Evolutionary conservation across 208 protist species (phyloP).

Genomic region (Leishmania aethiopica): DNA sequence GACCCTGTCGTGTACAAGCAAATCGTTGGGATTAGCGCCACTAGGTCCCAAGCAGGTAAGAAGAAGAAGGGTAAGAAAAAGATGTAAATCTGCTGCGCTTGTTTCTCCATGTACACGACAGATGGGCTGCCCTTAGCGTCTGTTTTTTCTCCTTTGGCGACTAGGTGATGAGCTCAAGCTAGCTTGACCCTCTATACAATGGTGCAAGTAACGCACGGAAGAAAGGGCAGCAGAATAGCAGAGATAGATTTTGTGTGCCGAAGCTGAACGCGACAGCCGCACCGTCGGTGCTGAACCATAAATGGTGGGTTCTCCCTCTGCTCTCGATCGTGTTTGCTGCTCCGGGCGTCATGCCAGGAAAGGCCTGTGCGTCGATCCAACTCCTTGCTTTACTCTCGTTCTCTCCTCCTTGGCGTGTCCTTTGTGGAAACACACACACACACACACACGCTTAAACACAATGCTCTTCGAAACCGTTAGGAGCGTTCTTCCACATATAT

Average conservation of each 20-base stretch:
- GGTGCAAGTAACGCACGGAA: neutral
- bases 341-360: neutral
- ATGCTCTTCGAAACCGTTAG: neutral
- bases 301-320: neutral
- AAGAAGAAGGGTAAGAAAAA: slow-evolving; percentile 41
- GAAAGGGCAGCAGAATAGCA: neutral
- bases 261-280: neutral
- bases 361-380: neutral
- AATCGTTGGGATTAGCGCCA: slow-evolving; percentile 55
- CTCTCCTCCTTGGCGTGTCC: neutral
- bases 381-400: neutral
- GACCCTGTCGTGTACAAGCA: slow-evolving; percentile 65
- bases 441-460: neutral
- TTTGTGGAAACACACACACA: neutral
- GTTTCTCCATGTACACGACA: slow-evolving; percentile 16
- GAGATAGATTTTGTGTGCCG: neutral
- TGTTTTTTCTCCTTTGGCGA: slow-evolving; percentile 4
- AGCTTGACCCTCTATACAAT: neutral
- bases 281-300: neutral
- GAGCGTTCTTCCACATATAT: neutral
- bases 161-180: neutral
- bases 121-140: neutral
- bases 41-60: slow-evolving; percentile 44
- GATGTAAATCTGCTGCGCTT: neutral
- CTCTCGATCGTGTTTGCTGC: neutral